phyloP scores from a whole-genome alignment of 371 early-diverging fungal genomes.

The Batkoa obscura region DNA sequence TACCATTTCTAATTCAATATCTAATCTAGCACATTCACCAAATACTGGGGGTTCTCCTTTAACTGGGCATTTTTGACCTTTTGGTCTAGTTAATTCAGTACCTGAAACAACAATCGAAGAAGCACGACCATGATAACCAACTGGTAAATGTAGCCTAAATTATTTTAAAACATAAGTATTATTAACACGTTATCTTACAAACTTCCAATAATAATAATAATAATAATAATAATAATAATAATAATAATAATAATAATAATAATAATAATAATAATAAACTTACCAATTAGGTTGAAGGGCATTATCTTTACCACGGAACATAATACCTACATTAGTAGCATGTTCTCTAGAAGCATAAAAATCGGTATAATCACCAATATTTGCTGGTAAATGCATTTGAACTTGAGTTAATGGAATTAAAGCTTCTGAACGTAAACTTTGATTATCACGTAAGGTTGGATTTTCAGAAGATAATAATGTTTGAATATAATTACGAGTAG shows the following conservation, averaged over 20 bases:
- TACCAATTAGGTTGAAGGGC: constrained; percentile 95
- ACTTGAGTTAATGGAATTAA: constrained; percentile 32
- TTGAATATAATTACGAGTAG: constrained; percentile 59
- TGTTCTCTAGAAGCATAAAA: constrained; percentile 95
- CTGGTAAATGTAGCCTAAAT: constrained; percentile 70
- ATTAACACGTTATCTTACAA: no score
- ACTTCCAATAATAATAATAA: no score
- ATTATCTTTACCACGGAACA: constrained; percentile 96
- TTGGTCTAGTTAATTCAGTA: constrained; percentile 70
- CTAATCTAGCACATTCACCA: constrained; percentile 61
- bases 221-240: no score
- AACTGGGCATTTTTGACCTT: constrained; percentile 55
- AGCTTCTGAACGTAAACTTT: constrained; percentile 21
- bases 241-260: background rate
- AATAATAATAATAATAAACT: background rate
- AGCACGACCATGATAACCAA: constrained; percentile 95
- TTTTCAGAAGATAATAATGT: constrained; percentile 34
- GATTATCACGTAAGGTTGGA: constrained; percentile 26
- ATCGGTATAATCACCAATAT: constrained; percentile 94
- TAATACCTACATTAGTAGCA: constrained; percentile 90
- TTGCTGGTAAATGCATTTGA: constrained; percentile 67
- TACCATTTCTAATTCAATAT: constrained; percentile 90
- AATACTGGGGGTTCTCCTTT: constrained; percentile 57
- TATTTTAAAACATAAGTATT: no score
- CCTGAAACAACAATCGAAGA: constrained; percentile 85